phyloP scores from a whole-genome alignment of 179 eudicot species.

The Pouteria campechiana region DNA sequence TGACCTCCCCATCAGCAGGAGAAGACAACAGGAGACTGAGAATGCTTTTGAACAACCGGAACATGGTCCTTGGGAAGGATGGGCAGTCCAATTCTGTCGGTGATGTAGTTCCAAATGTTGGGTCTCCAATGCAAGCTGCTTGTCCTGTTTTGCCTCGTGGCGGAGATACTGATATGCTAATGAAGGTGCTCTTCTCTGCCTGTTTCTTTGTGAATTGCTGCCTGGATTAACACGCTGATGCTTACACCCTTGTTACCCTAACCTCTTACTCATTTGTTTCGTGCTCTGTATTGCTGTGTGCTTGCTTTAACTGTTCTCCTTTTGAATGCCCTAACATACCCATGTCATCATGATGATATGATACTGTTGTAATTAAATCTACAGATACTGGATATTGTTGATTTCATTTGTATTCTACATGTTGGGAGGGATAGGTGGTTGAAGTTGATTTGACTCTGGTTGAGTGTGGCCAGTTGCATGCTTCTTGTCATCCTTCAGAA shows the following conservation, averaged over 20 bases:
- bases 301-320: conserved; percentile 1
- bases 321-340: neutral
- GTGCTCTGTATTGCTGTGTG: neutral
- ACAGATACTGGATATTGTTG: no score
- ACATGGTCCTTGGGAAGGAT: conserved; percentile 52
- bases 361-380: no score
- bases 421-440: no score
- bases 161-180: conserved; percentile 60
- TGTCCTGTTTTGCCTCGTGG: conserved; percentile 55
- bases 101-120: conserved; percentile 50
- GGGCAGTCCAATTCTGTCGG: conserved; percentile 51
- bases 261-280: neutral
- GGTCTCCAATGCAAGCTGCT: conserved; percentile 59
- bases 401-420: no score
- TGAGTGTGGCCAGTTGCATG: no score
- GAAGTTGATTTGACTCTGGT: no score
- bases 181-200: conserved; percentile 37
- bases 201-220: neutral
- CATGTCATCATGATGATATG: neutral
- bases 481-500: no score
- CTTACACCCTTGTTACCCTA: neutral
- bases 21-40: conserved; percentile 73
- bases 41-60: conserved; percentile 46
- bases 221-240: neutral
- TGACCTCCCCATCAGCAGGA: conserved; percentile 59